Conservation (phyloP, 2,329 filamentous ascomycete species). For the Chaetothyriales sp. region DNA sequence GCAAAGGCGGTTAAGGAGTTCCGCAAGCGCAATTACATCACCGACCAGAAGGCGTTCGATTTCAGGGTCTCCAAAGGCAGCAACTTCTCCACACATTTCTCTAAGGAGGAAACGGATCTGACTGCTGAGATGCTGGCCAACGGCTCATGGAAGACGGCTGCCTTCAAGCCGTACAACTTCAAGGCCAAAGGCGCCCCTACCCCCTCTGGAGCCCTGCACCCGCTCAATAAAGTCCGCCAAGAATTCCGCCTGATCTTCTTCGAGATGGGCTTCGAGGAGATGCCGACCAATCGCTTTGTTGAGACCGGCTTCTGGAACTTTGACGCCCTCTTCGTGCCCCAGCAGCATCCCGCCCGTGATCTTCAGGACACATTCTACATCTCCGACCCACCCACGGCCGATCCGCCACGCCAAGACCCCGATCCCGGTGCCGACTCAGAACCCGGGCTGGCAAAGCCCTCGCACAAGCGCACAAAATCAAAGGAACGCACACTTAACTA, state of each 20-base stretch:
- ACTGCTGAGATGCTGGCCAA: constrained; percentile 80
- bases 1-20: constrained; percentile 65
- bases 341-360: constrained; percentile 94
- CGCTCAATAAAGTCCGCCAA: constrained; percentile 80
- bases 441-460: constrained; percentile 33
- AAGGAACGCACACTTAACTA: constrained; percentile 47
- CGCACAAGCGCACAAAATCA: constrained; percentile 38
- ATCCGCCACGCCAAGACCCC: constrained; percentile 49
- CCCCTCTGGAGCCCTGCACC: constrained; percentile 37
- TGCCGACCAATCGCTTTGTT: constrained; percentile 87
- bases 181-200: constrained; percentile 48
- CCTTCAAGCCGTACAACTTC: constrained; percentile 76
- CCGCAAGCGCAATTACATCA: constrained; percentile 83
- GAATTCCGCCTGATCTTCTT: constrained; percentile 99
- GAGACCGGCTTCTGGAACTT: constrained; percentile 99
- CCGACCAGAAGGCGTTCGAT: constrained; percentile 66
- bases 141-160: constrained; percentile 82
- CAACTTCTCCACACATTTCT: constrained; percentile 78
- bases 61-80: constrained; percentile 75
- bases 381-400: constrained; percentile 68
- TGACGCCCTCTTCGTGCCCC: constrained; percentile 88
- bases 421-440: constrained; percentile 28
- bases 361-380: constrained; percentile 98
- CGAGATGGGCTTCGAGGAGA: constrained; percentile 96
- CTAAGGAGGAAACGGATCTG: constrained; percentile 87